Base-by-base conservation (phyloP, 768 basidiomycete species). In the Nidularia sp. region DNA sequence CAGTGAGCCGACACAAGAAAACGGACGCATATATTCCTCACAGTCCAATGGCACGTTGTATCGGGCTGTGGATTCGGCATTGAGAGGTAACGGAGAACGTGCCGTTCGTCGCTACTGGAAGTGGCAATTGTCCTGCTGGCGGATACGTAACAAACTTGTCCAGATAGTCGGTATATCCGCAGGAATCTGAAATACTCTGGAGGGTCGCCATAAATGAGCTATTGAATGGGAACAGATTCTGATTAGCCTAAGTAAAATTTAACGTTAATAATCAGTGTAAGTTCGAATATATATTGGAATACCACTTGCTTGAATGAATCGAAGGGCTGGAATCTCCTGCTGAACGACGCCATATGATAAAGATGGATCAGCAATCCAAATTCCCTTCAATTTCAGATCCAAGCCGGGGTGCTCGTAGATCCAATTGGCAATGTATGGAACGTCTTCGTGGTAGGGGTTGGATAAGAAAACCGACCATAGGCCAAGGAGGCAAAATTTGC, bases 371-470 rank as follows among this genome's bases (percentile, higher is more conserved):
- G 75, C 74, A 12, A 88, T 77, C 78, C 80, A 87, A 39, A 85
- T 79, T 0, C 86, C 86, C 58, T 81, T 80, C 39, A 88, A 67
- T 31, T 63, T 60, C 4, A 74, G 57, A 35, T 77, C 72, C 9
- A 88, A 68, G 34, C 83, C 82, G 1, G 83, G 79, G 50, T 86
- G 75, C 52, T 83, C 80, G 53, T 83, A 88, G 41, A 88, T 82
- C 64, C 75, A 84, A 62, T 86, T 84, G 9, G 86, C 86, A 51
- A 85, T 83, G 61, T 88, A 85, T 0, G 74, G 70, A 18, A 73
- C 69, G 55, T 70, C 69, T 70, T 39, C 12, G 10, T 39, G 8
- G 15, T n/a, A n/a, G n/a, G n/a, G n/a, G 49, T 32, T 45, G 18
- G 8, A 45, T 9, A 10, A 10, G 7, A 9, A 25, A 45, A 25